Conservation (phyloP, 2,329 filamentous ascomycete genomes). For the Fusarium keratoplasticum region DNA sequence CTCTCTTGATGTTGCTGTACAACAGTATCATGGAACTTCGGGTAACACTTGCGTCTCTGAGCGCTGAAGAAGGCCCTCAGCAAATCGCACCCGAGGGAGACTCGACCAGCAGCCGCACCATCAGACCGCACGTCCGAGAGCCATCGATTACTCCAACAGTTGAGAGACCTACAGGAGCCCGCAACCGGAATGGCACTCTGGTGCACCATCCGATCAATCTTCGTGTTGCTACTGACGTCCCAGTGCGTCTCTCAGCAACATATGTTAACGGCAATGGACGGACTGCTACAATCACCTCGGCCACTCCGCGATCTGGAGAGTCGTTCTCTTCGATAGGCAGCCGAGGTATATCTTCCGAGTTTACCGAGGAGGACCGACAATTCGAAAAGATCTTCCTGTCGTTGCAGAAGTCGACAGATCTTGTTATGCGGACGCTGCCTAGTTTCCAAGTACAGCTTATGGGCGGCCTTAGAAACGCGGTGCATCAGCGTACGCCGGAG, state of each 20-base stretch:
- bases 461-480: constrained; percentile 71
- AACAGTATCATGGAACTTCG: constrained; percentile 76
- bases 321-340: constrained; percentile 73
- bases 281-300: constrained; percentile 64
- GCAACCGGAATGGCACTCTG: constrained; percentile 51
- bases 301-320: constrained; percentile 86
- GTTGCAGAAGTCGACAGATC: constrained; percentile 77
- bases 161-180: constrained; percentile 55
- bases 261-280: constrained; percentile 63
- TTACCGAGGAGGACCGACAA: constrained; percentile 79
- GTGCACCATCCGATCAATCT: constrained; percentile 65
- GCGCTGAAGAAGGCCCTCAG: constrained; percentile 41
- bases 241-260: constrained; percentile 52
- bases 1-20: constrained; percentile 71
- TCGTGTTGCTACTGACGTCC: constrained; percentile 67
- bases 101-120: constrained; percentile 56
- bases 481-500: constrained; percentile 69
- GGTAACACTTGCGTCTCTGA: constrained; percentile 59
- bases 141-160: constrained; percentile 65
- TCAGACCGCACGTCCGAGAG: constrained; percentile 63
- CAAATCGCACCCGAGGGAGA: constrained; percentile 26
- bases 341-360: constrained; percentile 65
- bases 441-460: constrained; percentile 75
- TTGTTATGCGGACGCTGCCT: constrained; percentile 79
- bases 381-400: constrained; percentile 88